Conservation (phyloP, 805 yeast genomes). For the Ogataea naganishii region DNA sequence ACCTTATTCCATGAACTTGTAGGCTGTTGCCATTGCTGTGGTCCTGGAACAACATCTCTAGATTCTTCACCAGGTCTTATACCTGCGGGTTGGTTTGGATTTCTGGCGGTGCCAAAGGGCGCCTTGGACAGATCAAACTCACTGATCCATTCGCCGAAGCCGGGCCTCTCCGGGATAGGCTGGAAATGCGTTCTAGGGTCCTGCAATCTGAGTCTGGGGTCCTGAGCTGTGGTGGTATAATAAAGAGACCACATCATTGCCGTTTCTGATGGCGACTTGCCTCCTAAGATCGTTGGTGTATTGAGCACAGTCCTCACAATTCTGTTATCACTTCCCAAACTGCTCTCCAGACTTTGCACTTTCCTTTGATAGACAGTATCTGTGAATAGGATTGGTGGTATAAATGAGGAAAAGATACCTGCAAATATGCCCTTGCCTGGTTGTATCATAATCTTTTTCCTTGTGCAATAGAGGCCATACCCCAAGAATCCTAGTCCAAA, state of each 20-base stretch:
- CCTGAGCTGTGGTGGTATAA: slow-evolving; percentile 39
- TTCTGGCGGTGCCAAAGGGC: no score
- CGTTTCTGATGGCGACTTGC: slow-evolving; percentile 17
- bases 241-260: slow-evolving; percentile 38
- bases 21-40: no score
- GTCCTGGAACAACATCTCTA: no score
- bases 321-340: slow-evolving; percentile 15
- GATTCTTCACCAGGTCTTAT: no score
- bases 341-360: slow-evolving; percentile 18
- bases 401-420: slow-evolving; percentile 31
- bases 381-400: slow-evolving; percentile 22
- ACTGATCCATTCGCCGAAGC: no score
- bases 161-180: no score
- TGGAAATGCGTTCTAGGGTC: slow-evolving; percentile 51
- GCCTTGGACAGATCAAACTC: no score
- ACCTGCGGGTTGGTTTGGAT: no score
- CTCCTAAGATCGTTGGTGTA: slow-evolving; percentile 15
- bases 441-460: slow-evolving; percentile 26
- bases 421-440: slow-evolving; percentile 32
- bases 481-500: slow-evolving; percentile 32
- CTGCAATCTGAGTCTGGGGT: slow-evolving; percentile 42
- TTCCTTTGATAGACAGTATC: slow-evolving; percentile 24
- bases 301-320: slow-evolving; percentile 12
- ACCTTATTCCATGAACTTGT: no score
- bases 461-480: slow-evolving; percentile 32